Evolutionary conservation across 2,329 filamentous ascomycete species (phyloP), one percentile per base, ranked within the genome.

Genomic region (Aspergillus ochraceus): DNA sequence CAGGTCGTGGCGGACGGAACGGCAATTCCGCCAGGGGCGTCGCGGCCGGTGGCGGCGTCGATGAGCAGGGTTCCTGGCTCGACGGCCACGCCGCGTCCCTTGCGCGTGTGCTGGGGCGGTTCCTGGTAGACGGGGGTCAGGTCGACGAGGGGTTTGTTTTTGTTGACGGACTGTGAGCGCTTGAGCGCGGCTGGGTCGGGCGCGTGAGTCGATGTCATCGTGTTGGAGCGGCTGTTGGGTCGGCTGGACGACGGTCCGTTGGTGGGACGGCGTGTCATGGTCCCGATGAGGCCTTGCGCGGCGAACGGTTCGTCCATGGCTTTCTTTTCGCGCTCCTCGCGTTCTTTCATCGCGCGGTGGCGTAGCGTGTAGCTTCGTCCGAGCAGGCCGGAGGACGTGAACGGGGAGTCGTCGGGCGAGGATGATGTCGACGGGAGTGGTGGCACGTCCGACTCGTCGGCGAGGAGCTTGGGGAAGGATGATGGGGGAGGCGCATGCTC

Each of bases 121-220:
- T 90, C 87, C 53, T 83, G 80, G 68, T 88, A 89, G 52, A 81
- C 79, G 0, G 87, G 86, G 0, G 86, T 87, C 46, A 92, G 80
- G 68, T 90, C 89, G 30, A 92, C 76, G 6, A 92, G 80, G 1
- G 90, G 89, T 62, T 86, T 86, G 2, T 81, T 80, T 24, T 74
- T 70, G 6, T 68, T 72, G 54, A 73, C 65, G 2, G 83, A 84
- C n/a, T 72, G 74, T n/a, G 78, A 78, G 53, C 81, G 78, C 46
- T 75, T 74, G 45, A 73, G 69, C 24, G 69, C 68, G 22, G 54
- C 56, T 8, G 52, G 30, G 50, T 71, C 71, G 1, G 71, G 66
- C 2, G 60, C 61, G 2, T 68, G 66, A 4, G 59, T 55, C 10
- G 69, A 69, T 9, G 68, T 70, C 63, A 75, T 72, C 22, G 74